Percentiles rank a stretch among this genome's conserved stretches.
phyloP scores from a whole-genome alignment of 2,329 filamentous ascomycete species.

The Neofusicoccum kwambonambiense region DNA sequence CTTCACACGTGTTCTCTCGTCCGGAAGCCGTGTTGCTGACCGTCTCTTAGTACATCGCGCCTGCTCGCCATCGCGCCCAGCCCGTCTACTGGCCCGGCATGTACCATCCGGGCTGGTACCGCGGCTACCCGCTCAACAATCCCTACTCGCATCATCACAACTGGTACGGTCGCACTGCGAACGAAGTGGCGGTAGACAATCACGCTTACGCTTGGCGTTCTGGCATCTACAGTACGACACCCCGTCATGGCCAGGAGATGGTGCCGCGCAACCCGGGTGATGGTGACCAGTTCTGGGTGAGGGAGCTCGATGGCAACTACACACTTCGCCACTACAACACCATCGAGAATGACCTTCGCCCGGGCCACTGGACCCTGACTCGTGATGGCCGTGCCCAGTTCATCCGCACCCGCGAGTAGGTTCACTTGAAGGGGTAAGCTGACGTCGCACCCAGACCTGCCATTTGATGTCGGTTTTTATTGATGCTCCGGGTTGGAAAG shows the following conservation, averaged over 20 bases:
- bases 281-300: constrained; percentile 32
- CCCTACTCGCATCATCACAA: not conserved
- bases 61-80: not conserved
- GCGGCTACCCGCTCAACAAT: not conserved
- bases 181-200: constrained; percentile 2
- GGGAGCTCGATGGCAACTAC: constrained; percentile 37
- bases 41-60: not conserved
- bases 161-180: constrained; percentile 5
- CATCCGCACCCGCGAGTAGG: constrained; percentile 5
- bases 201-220: not conserved
- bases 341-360: constrained; percentile 39
- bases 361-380: constrained; percentile 38
- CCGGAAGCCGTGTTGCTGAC: not conserved
- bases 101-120: not conserved
- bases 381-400: constrained; percentile 24
- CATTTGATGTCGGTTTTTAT: not conserved
- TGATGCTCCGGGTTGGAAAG: not conserved
- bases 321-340: constrained; percentile 35
- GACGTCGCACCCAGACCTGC: too few species aligned
- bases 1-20: not conserved
- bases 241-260: not conserved
- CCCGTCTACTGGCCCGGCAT: not conserved
- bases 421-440: not conserved
- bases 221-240: not conserved
- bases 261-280: constrained; percentile 6